Percentiles rank a stretch among this genome's conserved stretches.
phyloP scores from a whole-genome alignment of 495 filamentous ascomycete genomes.

The Daldinia decipiens region DNA sequence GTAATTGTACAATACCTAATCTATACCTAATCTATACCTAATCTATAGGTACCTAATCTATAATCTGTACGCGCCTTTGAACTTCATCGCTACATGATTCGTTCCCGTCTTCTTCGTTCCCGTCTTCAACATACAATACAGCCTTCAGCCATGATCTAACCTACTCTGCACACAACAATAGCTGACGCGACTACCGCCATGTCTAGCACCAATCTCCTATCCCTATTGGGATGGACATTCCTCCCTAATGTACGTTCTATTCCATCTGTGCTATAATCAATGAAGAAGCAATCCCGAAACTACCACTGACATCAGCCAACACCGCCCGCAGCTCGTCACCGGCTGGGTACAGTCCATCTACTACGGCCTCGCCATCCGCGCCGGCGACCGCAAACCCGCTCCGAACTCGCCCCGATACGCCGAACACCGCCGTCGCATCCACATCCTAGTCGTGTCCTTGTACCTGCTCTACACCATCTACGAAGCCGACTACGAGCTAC shows the following conservation, averaged over 20 bases:
- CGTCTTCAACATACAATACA: neutral
- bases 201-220: slow-evolving; percentile 63
- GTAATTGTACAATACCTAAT: neutral
- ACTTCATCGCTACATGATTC: neutral
- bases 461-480: slow-evolving; percentile 96
- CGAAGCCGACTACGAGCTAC: slow-evolving; percentile 86
- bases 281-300: neutral
- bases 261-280: neutral
- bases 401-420: slow-evolving; percentile 75
- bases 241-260: slow-evolving; percentile 72
- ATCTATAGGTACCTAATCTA: too few species aligned
- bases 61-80: neutral
- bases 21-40: too few species aligned
- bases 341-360: slow-evolving; percentile 81
- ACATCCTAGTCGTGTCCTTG: slow-evolving; percentile 78
- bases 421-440: slow-evolving; percentile 80
- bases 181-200: slow-evolving; percentile 29
- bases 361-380: slow-evolving; percentile 90
- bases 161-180: neutral
- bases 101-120: neutral
- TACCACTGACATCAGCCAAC: neutral
- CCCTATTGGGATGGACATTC: slow-evolving; percentile 81
- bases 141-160: slow-evolving; percentile 32
- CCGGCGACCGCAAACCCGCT: slow-evolving; percentile 82
- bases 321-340: slow-evolving; percentile 71